Conservation (phyloP, 2,329 filamentous ascomycete genomes). For the Akanthomyces muscarius region DNA sequence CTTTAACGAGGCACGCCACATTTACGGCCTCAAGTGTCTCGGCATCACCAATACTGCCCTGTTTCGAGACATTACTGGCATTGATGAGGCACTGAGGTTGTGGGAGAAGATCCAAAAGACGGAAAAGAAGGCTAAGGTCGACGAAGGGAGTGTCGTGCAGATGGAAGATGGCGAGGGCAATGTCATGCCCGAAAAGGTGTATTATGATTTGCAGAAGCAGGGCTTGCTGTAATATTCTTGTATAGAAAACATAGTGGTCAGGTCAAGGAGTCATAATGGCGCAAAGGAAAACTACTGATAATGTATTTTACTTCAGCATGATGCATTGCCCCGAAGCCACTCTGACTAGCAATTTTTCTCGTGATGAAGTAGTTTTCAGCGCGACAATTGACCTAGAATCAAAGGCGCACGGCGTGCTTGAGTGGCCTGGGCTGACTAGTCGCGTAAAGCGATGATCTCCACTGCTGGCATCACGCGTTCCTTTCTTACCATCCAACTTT, state of each 20-base stretch:
- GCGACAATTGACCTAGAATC: not conserved
- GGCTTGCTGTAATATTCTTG: slow-evolving; percentile 61
- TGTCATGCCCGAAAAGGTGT: slow-evolving; percentile 99
- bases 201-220: slow-evolving; percentile 90
- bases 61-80: slow-evolving; percentile 90
- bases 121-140: slow-evolving; percentile 70
- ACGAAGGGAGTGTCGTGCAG: slow-evolving; percentile 83
- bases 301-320: not conserved
- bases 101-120: slow-evolving; percentile 94
- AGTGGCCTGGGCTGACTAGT: not conserved
- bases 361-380: too few relatives aligned
- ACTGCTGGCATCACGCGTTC: not conserved
- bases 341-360: too few relatives aligned
- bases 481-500: not conserved
- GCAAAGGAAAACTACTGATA: slow-evolving; percentile 3
- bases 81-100: slow-evolving; percentile 80
- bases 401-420: too few relatives aligned
- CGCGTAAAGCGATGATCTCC: slow-evolving; percentile 2
- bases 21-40: slow-evolving; percentile 89
- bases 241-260: slow-evolving; percentile 13
- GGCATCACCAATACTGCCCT: slow-evolving; percentile 88
- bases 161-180: slow-evolving; percentile 98
- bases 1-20: slow-evolving; percentile 89
- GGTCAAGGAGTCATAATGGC: slow-evolving; percentile 9
- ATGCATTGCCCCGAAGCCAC: too few relatives aligned